Evolutionary conservation across 352 stramenopile species (phyloP), one percentile per base, ranked within the genome.

Genomic region (Globisporangium iwayamae): DNA sequence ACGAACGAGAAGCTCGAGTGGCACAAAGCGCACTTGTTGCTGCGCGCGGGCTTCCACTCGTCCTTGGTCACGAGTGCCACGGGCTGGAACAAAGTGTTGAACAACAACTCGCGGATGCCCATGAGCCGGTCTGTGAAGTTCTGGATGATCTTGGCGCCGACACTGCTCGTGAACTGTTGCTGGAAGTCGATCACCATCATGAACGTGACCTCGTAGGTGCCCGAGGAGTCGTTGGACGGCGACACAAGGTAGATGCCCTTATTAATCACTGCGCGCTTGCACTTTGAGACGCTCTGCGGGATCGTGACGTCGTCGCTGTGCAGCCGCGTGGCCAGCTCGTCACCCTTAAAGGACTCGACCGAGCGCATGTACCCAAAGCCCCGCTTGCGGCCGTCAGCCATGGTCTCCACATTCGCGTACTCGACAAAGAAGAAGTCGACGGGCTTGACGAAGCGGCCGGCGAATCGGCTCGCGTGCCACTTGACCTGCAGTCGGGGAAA

Each of bases 161-260:
- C 73, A 28, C 67, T 77, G 43, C 63, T 79, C 16, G 75, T 69
- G 56, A 94, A 93, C 53, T 91, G 83, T 53, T 91, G 75, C 70
- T 92, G 82, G 68, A 94, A 94, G 66, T 94, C 86, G 56, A 94
- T 81, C 14, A 94, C 78, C 70, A 91, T 82, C 86, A 94, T 93
- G 66, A 85, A 75, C 30, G 78, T 87, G n/a, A 94, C 81, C 66
- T 94, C 82, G 66, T 92, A 91, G 18, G 68, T 70, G 38, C 81
- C 78, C 5, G 74, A 66, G 39, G 80, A 65, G 41, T 59, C 70
- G 10, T 47, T 30, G 6, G 67, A 66, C 5, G 78, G 71, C n/a
- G 70, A 68, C 36, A 95, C 86, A 10, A 91, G 54, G 67, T 88
- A 93, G 0, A 90, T 71, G 55, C 83, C 81, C 67, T 93, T 93